Percentiles rank a stretch among this genome's conserved stretches.
Conservation (phyloP, 1,284 basidiomycete genomes). For the Sporisorium reilianum region DNA sequence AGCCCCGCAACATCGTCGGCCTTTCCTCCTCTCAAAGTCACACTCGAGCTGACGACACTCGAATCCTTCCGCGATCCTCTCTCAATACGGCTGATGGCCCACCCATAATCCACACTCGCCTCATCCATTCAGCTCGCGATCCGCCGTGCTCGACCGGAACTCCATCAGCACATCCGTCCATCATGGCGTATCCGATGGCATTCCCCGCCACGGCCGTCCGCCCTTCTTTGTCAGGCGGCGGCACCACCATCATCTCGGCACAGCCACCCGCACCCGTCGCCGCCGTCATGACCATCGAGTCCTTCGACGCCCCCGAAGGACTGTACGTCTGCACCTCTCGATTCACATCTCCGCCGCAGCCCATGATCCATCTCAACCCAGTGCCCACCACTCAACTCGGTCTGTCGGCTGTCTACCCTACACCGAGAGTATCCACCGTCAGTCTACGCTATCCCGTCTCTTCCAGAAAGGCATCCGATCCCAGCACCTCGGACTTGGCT, state of each 20-base stretch:
- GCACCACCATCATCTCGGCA: constrained; percentile 31
- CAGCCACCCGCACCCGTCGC: constrained; percentile 23
- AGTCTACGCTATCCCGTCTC: constrained; percentile 34
- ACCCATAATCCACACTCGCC: background rate
- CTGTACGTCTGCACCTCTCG: constrained; percentile 51
- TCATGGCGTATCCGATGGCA: constrained; percentile 37
- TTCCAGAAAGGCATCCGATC: constrained; percentile 31
- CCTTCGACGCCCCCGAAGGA: constrained; percentile 59
- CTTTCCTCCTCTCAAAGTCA: background rate
- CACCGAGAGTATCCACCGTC: constrained; percentile 46
- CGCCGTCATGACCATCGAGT: constrained; percentile 47
- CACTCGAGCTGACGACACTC: no score
- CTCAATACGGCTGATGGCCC: background rate
- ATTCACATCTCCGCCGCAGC: constrained; percentile 41
- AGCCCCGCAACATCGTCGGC: constrained; percentile 3
- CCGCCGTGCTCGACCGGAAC: background rate
- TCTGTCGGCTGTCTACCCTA: constrained; percentile 37
- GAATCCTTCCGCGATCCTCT: background rate
- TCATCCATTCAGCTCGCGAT: background rate
- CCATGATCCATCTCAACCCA: constrained; percentile 47
- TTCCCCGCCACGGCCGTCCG: constrained; percentile 27
- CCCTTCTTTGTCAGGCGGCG: constrained; percentile 34
- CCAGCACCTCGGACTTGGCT: constrained; percentile 7
- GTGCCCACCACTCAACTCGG: constrained; percentile 33
- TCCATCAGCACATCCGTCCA: constrained; percentile 2